phyloP scores from a whole-genome alignment of 2,329 filamentous ascomycete genomes.

The Aspergillus quadricinctus region DNA sequence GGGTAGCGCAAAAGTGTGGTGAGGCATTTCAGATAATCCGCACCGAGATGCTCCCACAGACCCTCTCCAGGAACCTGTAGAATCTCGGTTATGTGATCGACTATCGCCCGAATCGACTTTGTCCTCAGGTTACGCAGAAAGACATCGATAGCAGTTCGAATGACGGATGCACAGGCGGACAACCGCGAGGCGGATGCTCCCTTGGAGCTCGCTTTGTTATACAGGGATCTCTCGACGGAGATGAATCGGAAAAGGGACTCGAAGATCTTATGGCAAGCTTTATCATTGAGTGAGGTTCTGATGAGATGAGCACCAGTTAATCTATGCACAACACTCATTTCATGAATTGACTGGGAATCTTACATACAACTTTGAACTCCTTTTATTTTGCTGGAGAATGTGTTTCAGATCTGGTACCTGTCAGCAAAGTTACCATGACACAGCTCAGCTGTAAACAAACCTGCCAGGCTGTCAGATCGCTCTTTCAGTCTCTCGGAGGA shows the following conservation, averaged over 20 bases:
- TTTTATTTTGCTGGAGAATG: conserved; percentile 52
- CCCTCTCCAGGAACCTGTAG: conserved; percentile 59
- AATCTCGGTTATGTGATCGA: conserved; percentile 77
- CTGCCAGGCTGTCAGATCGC: conserved; percentile 49
- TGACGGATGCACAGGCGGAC: conserved; percentile 62
- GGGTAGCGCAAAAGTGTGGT: conserved; percentile 65
- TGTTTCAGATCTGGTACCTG: conserved; percentile 48
- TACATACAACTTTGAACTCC: conserved; percentile 34
- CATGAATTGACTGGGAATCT: neutral
- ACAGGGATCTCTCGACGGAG: conserved; percentile 64
- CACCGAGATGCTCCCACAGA: conserved; percentile 64
- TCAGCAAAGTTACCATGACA: conserved; percentile 1
- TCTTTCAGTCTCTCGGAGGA: conserved; percentile 42
- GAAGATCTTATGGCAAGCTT: conserved; percentile 74
- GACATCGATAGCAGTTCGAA: conserved; percentile 68
- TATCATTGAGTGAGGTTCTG: conserved; percentile 59
- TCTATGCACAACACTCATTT: neutral
- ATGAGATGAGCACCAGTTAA: conserved; percentile 11
- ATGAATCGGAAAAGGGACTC: conserved; percentile 73
- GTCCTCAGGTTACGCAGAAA: conserved; percentile 64
- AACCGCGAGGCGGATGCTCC: conserved; percentile 56
- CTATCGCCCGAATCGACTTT: conserved; percentile 72
- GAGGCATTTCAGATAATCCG: conserved; percentile 76
- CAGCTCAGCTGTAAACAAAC: conserved; percentile 22
- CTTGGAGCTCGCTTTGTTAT: conserved; percentile 52